Evolutionary conservation across 306 rosid genomes (phyloP).

Genomic region (Hippophae tibetana): DNA sequence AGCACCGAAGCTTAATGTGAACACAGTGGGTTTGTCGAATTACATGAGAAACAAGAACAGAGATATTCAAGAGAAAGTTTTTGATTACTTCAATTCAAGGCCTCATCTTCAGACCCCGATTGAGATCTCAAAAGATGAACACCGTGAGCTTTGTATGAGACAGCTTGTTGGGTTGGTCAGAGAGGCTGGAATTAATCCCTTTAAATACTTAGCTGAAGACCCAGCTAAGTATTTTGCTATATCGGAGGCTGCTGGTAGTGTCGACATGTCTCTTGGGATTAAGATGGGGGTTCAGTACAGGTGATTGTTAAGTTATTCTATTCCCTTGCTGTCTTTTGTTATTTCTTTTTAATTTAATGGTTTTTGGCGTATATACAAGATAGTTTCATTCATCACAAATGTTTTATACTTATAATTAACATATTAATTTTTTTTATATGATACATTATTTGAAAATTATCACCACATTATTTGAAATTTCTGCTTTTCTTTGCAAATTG

Average conservation of each 20-base stretch:
- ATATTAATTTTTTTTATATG: no score
- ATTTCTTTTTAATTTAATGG: neutral
- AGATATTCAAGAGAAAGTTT: constrained; percentile 59
- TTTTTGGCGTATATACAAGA: neutral
- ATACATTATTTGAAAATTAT: no score
- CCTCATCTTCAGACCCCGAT: constrained; percentile 77
- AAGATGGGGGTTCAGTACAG: constrained; percentile 93
- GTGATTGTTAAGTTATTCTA: constrained; percentile 20
- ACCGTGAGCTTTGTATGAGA: constrained; percentile 69
- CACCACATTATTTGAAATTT: no score
- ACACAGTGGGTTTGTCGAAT: constrained; percentile 23
- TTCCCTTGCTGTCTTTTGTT: neutral
- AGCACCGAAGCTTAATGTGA: constrained; percentile 33
- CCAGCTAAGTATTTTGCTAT: constrained; percentile 70
- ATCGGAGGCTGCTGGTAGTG: constrained; percentile 67
- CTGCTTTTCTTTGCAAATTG: no score
- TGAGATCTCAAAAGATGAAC: constrained; percentile 64
- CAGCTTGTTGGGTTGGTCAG: constrained; percentile 66
- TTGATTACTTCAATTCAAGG: constrained; percentile 48
- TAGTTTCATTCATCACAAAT: no score
- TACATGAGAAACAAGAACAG: constrained; percentile 60
- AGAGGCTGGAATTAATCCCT: constrained; percentile 67
- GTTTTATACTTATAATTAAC: no score
- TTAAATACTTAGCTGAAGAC: constrained; percentile 41
- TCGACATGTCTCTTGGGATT: constrained; percentile 85